Evolutionary conservation across 139 green algal genomes (phyloP), one percentile per base, ranked within the genome.

Genomic region (Chlamydomonas eustigma): DNA sequence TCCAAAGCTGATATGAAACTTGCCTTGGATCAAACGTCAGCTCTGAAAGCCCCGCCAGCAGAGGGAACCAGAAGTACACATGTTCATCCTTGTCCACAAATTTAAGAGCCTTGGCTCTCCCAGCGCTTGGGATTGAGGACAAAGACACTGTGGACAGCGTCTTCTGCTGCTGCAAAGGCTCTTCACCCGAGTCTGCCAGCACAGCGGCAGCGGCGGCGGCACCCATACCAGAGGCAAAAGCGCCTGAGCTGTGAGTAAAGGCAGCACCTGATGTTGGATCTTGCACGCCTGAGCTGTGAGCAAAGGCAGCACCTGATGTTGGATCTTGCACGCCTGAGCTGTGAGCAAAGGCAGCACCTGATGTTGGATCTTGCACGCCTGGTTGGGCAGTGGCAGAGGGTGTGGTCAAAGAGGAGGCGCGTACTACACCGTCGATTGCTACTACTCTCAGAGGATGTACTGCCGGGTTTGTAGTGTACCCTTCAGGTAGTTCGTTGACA

Each of bases 61-160:
- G 84, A 12, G 96, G 96, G 87, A 98, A 98, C 96, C 96, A 99
- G 81, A 97, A 98, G 88, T 97, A 97, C 75, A 98, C 86, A 78
- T 98, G 94, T 76, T 96, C 91, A 58, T 99, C 93, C 6, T 80
- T 72, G 75, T 89, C 85, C 4, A 87, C 76, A 79, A 89, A 89
- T 66, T 76, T 76, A 24, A 85, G 44, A 12, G 44, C 12, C 44
- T 58, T 58, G 44, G 44, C 12, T 12, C 44, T 12, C 44, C 44
- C 44, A 12, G 12, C 12, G 44, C 44, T 58, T 12, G 44, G 44
- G 44, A 12, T 58, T 18, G 12, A 28, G 12, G 44, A 12, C 44
- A 58, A 18, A 58, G 12, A 28, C 12, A 58, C 44, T n/a, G n/a
- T n/a, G n/a, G n/a, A n/a, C n/a, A n/a, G n/a, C n/a, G n/a, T n/a